A percentile compares a stretch with the other conserved stretches of the same genome.
These are phyloP conservation scores for Fraxinus americana DNA, from an alignment of 257 asterid species.

Conservation along the genomic window DNA sequence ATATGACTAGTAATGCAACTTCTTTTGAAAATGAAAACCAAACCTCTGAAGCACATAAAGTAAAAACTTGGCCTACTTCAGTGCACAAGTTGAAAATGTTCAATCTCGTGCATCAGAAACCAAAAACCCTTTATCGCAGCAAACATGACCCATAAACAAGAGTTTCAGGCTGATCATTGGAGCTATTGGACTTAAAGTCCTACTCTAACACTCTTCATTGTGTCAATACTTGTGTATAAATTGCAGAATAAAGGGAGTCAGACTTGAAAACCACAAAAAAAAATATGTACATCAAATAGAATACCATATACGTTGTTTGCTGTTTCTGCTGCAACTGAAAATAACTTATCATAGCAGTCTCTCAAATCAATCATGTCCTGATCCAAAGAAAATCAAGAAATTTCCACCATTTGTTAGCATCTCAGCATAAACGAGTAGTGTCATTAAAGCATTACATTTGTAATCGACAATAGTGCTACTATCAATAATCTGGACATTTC, in stretches of 20 bases:
- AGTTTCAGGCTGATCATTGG: constrained; percentile 9
- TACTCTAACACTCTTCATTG: neutral
- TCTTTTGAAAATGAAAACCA: neutral
- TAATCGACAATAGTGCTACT: constrained; percentile 8
- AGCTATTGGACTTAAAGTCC: constrained; percentile 2
- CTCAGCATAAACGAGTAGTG: neutral
- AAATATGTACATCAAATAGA: constrained; percentile 6
- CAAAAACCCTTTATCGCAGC: neutral
- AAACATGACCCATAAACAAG: constrained; percentile 11
- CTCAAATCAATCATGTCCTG: constrained; percentile 91
- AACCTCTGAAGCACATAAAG: neutral
- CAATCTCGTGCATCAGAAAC: neutral
- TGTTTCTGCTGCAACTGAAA: constrained; percentile 94
- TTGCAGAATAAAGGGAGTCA: neutral
- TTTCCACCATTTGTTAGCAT: constrained; percentile 15
- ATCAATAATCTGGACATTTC: neutral
- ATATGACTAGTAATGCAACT: neutral
- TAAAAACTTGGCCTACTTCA: neutral
- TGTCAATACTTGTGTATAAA: constrained; percentile 16
- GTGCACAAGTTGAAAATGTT: neutral
- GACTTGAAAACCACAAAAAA: neutral
- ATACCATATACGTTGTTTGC: constrained; percentile 92
- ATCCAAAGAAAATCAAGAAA: constrained; percentile 9
- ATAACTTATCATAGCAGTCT: constrained; percentile 90
- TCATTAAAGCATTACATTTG: neutral